phyloP scores from a whole-genome alignment of 1,139 yeast species.

The Candida pseudoviswanathii region DNA sequence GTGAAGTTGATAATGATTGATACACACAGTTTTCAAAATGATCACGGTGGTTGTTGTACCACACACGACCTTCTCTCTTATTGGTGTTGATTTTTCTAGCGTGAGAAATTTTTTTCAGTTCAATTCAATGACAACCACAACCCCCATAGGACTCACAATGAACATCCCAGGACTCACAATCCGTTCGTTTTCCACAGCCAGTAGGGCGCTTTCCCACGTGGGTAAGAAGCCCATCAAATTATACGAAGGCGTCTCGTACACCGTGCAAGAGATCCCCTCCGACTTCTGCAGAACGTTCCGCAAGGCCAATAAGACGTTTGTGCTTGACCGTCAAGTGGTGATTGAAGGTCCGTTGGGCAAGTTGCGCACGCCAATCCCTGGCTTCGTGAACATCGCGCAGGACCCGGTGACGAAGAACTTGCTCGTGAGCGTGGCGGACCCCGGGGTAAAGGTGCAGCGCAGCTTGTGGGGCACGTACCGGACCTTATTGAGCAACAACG shows the following conservation, averaged over 20 bases:
- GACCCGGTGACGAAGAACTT: conserved; percentile 37
- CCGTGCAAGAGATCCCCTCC: conserved; percentile 39
- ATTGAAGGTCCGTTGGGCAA: conserved; percentile 83
- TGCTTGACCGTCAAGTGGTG: conserved; percentile 62
- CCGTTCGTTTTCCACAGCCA: conserved; percentile 31
- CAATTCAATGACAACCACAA: not conserved
- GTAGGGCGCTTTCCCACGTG: conserved; percentile 33
- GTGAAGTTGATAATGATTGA: not conserved
- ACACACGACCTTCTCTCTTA: conserved; percentile 1
- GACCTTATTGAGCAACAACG: conserved; percentile 72
- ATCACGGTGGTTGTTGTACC: not conserved
- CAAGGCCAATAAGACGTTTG: conserved; percentile 64
- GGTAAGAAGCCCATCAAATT: conserved; percentile 45
- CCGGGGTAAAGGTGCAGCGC: conserved; percentile 66
- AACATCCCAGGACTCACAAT: not conserved
- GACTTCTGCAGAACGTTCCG: conserved; percentile 60
- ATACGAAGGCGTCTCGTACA: conserved; percentile 33
- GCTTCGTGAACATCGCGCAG: conserved; percentile 55
- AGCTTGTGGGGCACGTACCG: conserved; percentile 97
- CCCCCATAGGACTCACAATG: not conserved
- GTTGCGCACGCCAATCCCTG: conserved; percentile 66
- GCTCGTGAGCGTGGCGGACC: conserved; percentile 57
- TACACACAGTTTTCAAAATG: not conserved
- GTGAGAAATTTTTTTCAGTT: not conserved
- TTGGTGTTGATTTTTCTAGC: not conserved